Base-by-base conservation (phyloP, 495 filamentous ascomycete genomes). In the Penicillium mononematosum region DNA sequence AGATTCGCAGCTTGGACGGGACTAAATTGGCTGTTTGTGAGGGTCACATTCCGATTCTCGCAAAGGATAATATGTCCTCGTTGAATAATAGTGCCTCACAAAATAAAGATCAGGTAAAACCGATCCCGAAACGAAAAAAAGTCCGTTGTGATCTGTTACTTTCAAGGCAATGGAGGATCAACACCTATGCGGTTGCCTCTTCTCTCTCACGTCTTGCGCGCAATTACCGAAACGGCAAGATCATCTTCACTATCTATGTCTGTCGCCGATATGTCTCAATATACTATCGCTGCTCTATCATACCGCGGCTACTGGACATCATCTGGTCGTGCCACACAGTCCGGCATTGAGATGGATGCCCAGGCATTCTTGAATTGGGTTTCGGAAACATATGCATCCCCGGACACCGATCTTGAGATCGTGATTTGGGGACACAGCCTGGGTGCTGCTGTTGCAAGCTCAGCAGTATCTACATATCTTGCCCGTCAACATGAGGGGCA, bases 351-450 rank as follows among this genome's bases (percentile, higher is more conserved):
- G 52, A 69, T 73, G 20, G 89, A 91, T 68, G 78, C 85, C 1
- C 72, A 78, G 45, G 86, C 86, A 8, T 81, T 85, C 42, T 69
- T 87, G 45, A 57, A 71, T n/a, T 84, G 80, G 76, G 79, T 83
- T 36, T 70, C 70, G 29, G 48, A 66, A 55, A 81, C 55, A 0
- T 76, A 72, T 45, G 46, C 54, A 10, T 38, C 34, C 17, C 61
- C 66, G 38, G 59, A 67, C n/a, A 64, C 48, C 1, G 62, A 69
- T 19, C 69, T 78, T 4, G 72, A 78, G 27, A 39, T 91, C 11
- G 63, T 92, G 1, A 65, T 94, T n/a, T 94, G 89, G 90, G 89
- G 89, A 0, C 90, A 94, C 61, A 88, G 83, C 56, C 85, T 93
- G 20, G 90, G 91, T 5, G 81, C 78, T 12, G 81, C 75, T 3